Evolutionary conservation across 1,284 basidiomycete genomes (phyloP).

Genomic region (Schizophyllum commune): DNA sequence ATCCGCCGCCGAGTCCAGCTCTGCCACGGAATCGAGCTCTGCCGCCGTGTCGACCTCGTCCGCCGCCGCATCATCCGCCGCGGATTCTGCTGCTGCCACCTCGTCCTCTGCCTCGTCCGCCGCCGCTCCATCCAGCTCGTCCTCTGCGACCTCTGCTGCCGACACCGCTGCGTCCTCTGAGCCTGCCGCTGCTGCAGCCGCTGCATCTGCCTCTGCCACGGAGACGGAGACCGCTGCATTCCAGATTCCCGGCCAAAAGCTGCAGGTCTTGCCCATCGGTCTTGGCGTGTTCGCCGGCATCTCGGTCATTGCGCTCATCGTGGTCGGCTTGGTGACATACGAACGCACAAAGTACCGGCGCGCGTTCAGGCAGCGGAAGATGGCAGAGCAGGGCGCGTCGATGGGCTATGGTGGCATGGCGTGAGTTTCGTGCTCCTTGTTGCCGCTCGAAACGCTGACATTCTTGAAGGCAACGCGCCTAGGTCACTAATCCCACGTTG

Average conservation of each 20-base stretch:
- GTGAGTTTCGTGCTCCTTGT: constrained; percentile 23
- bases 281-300: constrained; percentile 77
- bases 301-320: constrained; percentile 68
- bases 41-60: no score
- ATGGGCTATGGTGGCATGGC: constrained; percentile 61
- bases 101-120: constrained; percentile 1
- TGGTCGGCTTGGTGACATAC: constrained; percentile 75
- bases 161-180: constrained; percentile 12
- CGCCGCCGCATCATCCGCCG: constrained; percentile 2
- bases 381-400: constrained; percentile 53
- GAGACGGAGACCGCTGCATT: constrained; percentile 39
- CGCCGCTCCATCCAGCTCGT: constrained; percentile 2
- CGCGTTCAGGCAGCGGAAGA: constrained; percentile 69
- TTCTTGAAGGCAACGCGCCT: no score
- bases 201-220: constrained; percentile 33
- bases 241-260: constrained; percentile 58
- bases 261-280: constrained; percentile 73
- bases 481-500: no score
- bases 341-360: constrained; percentile 75
- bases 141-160: constrained; percentile 8
- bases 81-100: constrained; percentile 3
- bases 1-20: constrained; percentile 10
- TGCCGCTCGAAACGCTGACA: background rate
- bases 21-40: constrained; percentile 8
- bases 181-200: constrained; percentile 24